Percentiles rank a stretch among this genome's conserved stretches.
These are phyloP conservation scores for Lactarius sanguifluus DNA, from an alignment of 768 basidiomycete genomes.

Conservation along the genomic window DNA sequence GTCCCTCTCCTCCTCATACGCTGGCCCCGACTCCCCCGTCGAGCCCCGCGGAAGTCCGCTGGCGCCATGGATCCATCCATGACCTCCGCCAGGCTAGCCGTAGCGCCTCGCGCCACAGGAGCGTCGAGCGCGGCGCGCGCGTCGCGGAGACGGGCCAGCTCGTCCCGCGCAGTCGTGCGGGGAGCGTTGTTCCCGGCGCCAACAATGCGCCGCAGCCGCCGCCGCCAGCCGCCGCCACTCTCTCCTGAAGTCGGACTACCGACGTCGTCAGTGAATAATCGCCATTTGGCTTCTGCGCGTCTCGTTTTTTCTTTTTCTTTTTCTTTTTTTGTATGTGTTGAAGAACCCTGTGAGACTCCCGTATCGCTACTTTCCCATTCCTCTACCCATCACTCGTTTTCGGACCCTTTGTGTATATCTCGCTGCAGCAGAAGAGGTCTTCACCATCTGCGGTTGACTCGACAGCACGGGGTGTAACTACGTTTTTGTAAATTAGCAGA, in stretches of 20 bases:
- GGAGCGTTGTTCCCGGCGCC: constrained; percentile 21
- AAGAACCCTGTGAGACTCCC: background rate
- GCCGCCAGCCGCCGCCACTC: background rate
- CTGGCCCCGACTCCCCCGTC: constrained; percentile 31
- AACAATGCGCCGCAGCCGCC: background rate
- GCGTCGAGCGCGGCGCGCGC: constrained; percentile 62
- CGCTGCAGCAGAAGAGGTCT: background rate
- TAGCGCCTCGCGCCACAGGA: constrained; percentile 51
- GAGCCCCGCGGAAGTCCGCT: constrained; percentile 36
- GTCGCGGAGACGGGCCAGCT: constrained; percentile 70
- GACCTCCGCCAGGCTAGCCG: constrained; percentile 38
- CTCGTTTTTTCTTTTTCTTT: background rate
- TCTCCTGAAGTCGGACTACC: constrained; percentile 17
- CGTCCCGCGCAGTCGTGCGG: constrained; percentile 37
- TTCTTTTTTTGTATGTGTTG: background rate
- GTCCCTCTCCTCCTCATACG: constrained; percentile 63
- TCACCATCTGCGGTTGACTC: no score
- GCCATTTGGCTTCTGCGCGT: background rate
- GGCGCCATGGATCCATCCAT: constrained; percentile 35
- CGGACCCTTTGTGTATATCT: background rate
- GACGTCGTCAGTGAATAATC: constrained; percentile 12
- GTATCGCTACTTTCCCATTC: background rate
- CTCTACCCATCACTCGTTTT: background rate
- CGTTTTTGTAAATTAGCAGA: constrained; percentile 22
- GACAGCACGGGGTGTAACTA: constrained; percentile 13